These are phyloP conservation scores for Epichloe sp. DNA, from an alignment of 2,329 filamentous ascomycete genomes.

Conservation along the genomic window DNA sequence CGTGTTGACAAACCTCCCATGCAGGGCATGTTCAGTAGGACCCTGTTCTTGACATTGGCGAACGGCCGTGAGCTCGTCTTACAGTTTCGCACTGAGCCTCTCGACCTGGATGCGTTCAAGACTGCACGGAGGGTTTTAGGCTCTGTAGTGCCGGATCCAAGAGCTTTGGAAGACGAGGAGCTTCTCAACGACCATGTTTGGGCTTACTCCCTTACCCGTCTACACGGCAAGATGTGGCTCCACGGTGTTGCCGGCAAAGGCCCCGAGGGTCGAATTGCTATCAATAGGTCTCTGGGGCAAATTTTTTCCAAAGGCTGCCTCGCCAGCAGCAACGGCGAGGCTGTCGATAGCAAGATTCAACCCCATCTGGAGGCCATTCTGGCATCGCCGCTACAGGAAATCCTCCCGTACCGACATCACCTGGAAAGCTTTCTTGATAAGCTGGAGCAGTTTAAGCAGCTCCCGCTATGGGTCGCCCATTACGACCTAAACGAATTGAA, in stretches of 20 bases:
- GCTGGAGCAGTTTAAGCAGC: background rate
- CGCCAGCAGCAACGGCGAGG: background rate
- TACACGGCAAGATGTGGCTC: background rate
- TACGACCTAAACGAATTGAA: conserved; percentile 1
- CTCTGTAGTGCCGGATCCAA: background rate
- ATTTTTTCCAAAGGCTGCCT: conserved; percentile 2
- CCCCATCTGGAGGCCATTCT: conserved; percentile 2
- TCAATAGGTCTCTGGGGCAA: conserved; percentile 1
- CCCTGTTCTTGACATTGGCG: conserved; percentile 11
- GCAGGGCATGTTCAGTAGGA: conserved; percentile 16
- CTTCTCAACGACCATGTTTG: background rate
- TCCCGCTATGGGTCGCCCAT: conserved; percentile 2
- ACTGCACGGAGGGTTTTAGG: background rate
- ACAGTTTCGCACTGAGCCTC: conserved; percentile 2
- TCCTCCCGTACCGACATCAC: background rate
- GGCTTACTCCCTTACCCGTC: conserved; percentile 1
- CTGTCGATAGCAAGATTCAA: background rate
- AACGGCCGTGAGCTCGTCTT: background rate
- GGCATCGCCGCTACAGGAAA: background rate
- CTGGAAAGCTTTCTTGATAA: background rate
- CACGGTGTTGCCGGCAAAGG: conserved; percentile 1
- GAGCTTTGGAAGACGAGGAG: background rate
- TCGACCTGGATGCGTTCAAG: background rate
- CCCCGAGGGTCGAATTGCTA: background rate
- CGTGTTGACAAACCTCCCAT: conserved; percentile 14